A percentile compares a stretch with the other conserved stretches of the same genome.
Evolutionary conservation across 305 asterid genomes (phyloP).

Genomic region (Petunia hybrid): DNA sequence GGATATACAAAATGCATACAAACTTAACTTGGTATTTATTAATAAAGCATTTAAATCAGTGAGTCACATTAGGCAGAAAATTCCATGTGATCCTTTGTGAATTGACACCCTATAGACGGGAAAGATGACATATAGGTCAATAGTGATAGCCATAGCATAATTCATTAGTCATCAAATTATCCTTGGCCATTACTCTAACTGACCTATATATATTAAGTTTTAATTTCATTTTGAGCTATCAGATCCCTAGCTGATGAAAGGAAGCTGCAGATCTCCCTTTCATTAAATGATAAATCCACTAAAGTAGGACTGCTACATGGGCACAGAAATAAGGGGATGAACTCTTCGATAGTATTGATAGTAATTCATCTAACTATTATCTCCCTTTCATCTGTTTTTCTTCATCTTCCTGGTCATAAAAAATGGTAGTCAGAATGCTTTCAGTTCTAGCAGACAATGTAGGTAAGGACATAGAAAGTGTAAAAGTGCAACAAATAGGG

Average conservation of each 20-base stretch:
- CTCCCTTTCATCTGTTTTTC: background rate
- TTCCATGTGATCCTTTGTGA: conserved; percentile 15
- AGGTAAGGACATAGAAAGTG: background rate
- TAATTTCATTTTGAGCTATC: background rate
- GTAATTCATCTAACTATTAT: background rate
- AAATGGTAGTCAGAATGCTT: background rate
- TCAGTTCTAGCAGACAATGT: conserved; percentile 14
- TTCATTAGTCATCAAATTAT: background rate
- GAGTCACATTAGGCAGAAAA: background rate
- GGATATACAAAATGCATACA: conserved; percentile 13
- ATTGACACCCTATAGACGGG: background rate
- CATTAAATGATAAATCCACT: background rate
- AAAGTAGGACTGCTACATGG: background rate
- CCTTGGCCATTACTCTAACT: background rate
- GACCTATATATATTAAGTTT: background rate
- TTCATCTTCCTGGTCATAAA: background rate
- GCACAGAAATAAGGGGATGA: background rate
- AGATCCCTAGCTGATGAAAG: background rate
- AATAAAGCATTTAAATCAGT: background rate
- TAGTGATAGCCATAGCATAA: background rate
- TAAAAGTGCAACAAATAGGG: conserved; percentile 14
- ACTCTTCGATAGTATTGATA: background rate
- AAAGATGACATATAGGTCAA: background rate
- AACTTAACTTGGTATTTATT: background rate
- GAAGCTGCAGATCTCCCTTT: background rate